Evolutionary conservation across 345 rosid genomes (phyloP).

Genomic region (Euclidium syriacum): DNA sequence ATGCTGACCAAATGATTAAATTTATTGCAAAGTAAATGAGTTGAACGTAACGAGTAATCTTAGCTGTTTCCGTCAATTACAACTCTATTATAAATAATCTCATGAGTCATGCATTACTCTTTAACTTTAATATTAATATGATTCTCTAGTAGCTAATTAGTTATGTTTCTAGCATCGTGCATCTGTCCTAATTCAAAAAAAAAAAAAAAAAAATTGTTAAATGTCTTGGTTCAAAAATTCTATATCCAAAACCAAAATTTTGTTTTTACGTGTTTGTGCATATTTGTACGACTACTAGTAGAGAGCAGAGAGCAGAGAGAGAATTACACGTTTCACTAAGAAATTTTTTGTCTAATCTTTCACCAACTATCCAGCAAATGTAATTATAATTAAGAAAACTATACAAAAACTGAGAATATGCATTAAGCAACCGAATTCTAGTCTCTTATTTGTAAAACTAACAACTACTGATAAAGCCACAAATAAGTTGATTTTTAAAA

Average conservation of each 20-base stretch:
- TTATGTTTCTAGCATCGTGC: background rate
- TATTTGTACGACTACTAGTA: background rate
- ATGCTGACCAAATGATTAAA: conserved; percentile 8
- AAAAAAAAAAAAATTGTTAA: no score
- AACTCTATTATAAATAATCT: conserved; percentile 1
- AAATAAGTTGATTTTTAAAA: no score
- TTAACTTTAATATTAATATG: background rate
- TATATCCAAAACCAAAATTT: background rate
- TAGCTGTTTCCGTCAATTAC: conserved; percentile 18
- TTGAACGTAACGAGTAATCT: background rate
- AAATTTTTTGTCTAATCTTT: background rate
- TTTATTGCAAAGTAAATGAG: background rate
- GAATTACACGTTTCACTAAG: background rate
- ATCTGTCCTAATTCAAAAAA: background rate
- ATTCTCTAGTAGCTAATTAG: background rate
- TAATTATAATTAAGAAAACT: no score
- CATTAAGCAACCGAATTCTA: no score
- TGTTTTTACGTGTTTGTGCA: background rate
- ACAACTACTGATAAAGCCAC: no score
- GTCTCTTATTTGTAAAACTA: no score
- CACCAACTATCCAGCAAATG: no score
- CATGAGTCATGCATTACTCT: background rate
- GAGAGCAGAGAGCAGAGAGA: background rate
- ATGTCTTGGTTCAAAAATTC: no score
- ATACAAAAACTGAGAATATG: no score